Evolutionary conservation across 163 green algal species (phyloP).

Genomic region (Trebouxiophyceae sp.): DNA sequence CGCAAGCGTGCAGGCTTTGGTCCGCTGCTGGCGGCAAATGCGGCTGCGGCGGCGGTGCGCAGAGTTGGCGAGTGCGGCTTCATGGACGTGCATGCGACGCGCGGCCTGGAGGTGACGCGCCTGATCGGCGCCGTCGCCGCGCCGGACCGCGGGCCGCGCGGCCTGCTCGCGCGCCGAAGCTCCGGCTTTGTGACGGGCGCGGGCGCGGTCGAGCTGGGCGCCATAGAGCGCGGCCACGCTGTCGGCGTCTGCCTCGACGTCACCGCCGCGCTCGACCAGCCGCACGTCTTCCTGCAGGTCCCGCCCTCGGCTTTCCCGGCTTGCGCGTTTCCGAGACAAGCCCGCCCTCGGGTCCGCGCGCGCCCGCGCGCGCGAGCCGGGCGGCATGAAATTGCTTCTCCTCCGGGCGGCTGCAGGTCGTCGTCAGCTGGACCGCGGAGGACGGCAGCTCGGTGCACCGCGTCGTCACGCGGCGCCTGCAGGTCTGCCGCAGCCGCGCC

Average conservation of each 20-base stretch:
- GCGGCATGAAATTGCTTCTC: too few species aligned
- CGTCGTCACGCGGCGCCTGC: conserved; percentile 7
- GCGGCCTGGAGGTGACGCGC: conserved; percentile 8
- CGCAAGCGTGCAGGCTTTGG: conserved; percentile 13
- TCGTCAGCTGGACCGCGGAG: conserved; percentile 6
- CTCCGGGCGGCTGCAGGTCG: too few species aligned
- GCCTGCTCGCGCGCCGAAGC: neutral
- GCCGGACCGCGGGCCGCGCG: neutral
- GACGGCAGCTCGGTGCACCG: conserved; percentile 9
- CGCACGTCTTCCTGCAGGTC: conserved; percentile 8
- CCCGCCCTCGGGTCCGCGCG: too few species aligned
- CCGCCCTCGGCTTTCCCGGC: neutral
- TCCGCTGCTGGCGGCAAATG: conserved; percentile 4
- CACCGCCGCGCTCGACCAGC: neutral
- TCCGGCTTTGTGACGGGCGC: neutral
- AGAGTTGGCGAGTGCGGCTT: conserved; percentile 5
- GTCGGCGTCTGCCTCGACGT: conserved; percentile 6
- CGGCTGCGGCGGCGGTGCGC: conserved; percentile 2
- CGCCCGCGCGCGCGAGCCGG: too few species aligned
- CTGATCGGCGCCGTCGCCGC: conserved; percentile 7
- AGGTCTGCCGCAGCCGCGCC: conserved; percentile 2
- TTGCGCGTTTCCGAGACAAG: too few species aligned
- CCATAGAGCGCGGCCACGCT: conserved; percentile 10
- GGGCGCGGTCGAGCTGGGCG: conserved; percentile 9
- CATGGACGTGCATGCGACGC: conserved; percentile 10